These are phyloP conservation scores for Termitomyces sp. DNA, from an alignment of 768 basidiomycete species.

Conservation along the genomic window DNA sequence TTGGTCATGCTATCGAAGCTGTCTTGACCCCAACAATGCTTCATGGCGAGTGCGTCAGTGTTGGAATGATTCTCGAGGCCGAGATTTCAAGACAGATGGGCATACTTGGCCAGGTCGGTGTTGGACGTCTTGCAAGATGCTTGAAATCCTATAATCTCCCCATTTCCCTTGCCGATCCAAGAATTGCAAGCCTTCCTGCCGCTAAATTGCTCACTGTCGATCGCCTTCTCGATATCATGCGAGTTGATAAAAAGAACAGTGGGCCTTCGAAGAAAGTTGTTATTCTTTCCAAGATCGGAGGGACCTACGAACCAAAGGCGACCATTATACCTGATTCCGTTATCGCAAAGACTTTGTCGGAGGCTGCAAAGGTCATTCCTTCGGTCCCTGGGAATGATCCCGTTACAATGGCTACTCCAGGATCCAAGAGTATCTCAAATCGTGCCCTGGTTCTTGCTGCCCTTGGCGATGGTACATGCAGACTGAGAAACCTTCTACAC, in stretches of 20 bases:
- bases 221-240: conserved; percentile 88
- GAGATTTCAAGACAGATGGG: conserved; percentile 89
- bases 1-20: conserved; percentile 98
- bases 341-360: conserved; percentile 77
- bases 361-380: conserved; percentile 71
- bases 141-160: conserved; percentile 91
- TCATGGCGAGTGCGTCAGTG: conserved; percentile 93
- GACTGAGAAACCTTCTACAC: conserved; percentile 85
- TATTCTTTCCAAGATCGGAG: conserved; percentile 84
- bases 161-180: conserved; percentile 70
- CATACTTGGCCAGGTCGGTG: conserved; percentile 83
- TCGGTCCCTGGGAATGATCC: conserved; percentile 57
- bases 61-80: conserved; percentile 96
- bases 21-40: conserved; percentile 89
- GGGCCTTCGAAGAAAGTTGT: conserved; percentile 93
- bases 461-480: conserved; percentile 81
- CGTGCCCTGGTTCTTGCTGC: conserved; percentile 91
- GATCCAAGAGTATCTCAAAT: conserved; percentile 95
- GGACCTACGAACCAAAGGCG: conserved; percentile 88
- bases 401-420: conserved; percentile 81
- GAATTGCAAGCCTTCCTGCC: conserved; percentile 66
- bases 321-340: conserved; percentile 76
- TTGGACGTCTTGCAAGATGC: conserved; percentile 84
- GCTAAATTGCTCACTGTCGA: conserved; percentile 73
- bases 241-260: conserved; percentile 96